Evolutionary conservation across 1,284 basidiomycete genomes (phyloP), one percentile per base, ranked within the genome.

Genomic region (Marasmius oreades): DNA sequence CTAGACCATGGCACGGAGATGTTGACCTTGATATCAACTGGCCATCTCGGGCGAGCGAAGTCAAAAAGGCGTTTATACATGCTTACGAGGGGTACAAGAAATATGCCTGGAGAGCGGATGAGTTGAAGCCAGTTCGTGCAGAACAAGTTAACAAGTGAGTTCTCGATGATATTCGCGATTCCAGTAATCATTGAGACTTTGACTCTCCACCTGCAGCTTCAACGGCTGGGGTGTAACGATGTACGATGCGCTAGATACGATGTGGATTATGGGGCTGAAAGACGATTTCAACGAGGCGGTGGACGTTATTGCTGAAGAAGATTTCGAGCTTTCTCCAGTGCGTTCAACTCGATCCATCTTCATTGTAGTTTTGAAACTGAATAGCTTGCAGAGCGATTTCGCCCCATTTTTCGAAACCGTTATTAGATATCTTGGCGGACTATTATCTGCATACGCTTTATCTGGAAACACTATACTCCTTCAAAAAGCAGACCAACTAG

Each of bases 391-490:
- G 64, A 58, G 57, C 44, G 55, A 63, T 12, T 77, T 71, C 60
- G 80, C 73, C 4, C 81, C 80, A 1, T 88, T 89, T 64, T 92
- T 92, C 63, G 90, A 92, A 67, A 92, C 88, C 0, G 79, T 82
- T 45, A 92, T 92, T 57, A 84, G 89, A 11, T 89, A 91, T 67
- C 78, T 93, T 2, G 90, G 90, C 12, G 88, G 88, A 2, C 70
- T 92, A 6, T 71, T 92, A 5, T 85, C 88, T 6, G 87, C 87
- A 0, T 86, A 91, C 63, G 86, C 89, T 5, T 76, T 92, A 1
- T 86, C 87, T 0, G 77, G 76, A 7, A 81, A 88, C 58, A 70
- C 77, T 1, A 66, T 84, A 4, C 69, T 86, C 1, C 74, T 86
- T 1, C 56, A 73, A 11, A 76, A 78, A 3, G 84, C 85, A 0